Evolutionary conservation across 805 yeast genomes (phyloP), one percentile per base, ranked within the genome.

Genomic region (Yarrowia alimentaria): DNA sequence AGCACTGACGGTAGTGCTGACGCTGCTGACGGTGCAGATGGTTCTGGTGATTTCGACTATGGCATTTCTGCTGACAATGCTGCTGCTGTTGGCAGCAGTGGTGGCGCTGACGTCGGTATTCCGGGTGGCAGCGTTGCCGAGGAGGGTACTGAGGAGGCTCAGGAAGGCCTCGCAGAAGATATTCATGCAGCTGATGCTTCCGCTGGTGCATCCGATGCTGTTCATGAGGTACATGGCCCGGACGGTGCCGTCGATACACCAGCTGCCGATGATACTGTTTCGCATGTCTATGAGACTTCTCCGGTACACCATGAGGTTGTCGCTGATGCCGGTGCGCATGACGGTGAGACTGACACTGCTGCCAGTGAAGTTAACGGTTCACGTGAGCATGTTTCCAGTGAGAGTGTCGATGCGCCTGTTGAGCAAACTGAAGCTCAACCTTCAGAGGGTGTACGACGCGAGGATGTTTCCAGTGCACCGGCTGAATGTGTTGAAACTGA

Each of bases 141-240:
- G 25, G 16, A 12, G 18, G 24, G 45, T 31, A 20, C 24, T 17
- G 21, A 18, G 18, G 22, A 18, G 11, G 32, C 13, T 40, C n/a
- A 22, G 28, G 47, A 11, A 16, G 25, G 9, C 33, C 21, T 40
- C 33, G 33, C 47, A 40, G 33, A 24, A 40, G 33, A 28, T 33
- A 29, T 40, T 40, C 33, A 28, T 40, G 47, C 25, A 24, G 33
- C 18, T 40, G 19, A 33, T 40, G 33, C 47, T 40, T 10, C 47
- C 47, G 14, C 24, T 40, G 33, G 47, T 40, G 47, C 47, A 40
- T 7, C 47, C 47, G 14, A 40, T 40, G 47, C 33, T 40, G 47
- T 40, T 26, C 47, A 40, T 40, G 47, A 24, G 47, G 13, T 20
- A 21, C 13, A 40, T 40, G 47, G 28, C 47, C 11, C 32, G 33